Evolutionary conservation across 352 stramenopile species (phyloP), one percentile per base, ranked within the genome.

Genomic region (Pythium aquatile): DNA sequence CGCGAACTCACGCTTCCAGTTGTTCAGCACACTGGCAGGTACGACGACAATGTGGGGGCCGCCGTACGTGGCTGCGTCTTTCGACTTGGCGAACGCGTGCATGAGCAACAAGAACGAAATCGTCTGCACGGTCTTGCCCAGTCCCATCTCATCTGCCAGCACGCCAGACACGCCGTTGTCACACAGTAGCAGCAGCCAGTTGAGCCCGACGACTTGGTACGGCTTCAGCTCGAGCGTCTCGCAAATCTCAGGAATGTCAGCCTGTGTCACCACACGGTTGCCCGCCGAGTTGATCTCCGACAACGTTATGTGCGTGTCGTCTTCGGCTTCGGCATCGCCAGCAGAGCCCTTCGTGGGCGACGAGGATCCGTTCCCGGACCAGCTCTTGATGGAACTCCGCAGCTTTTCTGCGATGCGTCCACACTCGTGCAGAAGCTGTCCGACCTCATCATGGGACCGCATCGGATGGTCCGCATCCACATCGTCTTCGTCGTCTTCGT

Each of bases 41-140:
- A 98, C 93, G n/a, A 98, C 84, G 10, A 98, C 78, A 9, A 98
- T 63, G 63, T 98, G 92, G 17, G 94, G 92, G 4, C 85, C 83
- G 57, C 65, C 30, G 57, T 70, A 47, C 20, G 75, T 58, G 61
- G 65, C 32, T 55, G 60, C 5, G 1, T 74, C 52, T 44, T 75
- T 69, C 26, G 66, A 63, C 55, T 69, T 78, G 24, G 73, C 80
- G 5, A 88, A 42, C 1, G 75, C 68, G 29, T 89, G 75, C 0
- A 96, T 72, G 16, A 92, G 57, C 47, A 85, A 55, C 44, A 96
- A 62, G 55, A 94, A 96, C 2, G 84, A 35, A 63, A 94, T 89
- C n/a, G 84, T 90, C 61, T 96, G 87, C 2, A 94, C 85, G 2
- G 87, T 96, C 75, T 99, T 99, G 14, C 95, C 95, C 5, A 98